phyloP scores from a whole-genome alignment of 1,284 basidiomycete species.

The Cryptococcus hybrid region DNA sequence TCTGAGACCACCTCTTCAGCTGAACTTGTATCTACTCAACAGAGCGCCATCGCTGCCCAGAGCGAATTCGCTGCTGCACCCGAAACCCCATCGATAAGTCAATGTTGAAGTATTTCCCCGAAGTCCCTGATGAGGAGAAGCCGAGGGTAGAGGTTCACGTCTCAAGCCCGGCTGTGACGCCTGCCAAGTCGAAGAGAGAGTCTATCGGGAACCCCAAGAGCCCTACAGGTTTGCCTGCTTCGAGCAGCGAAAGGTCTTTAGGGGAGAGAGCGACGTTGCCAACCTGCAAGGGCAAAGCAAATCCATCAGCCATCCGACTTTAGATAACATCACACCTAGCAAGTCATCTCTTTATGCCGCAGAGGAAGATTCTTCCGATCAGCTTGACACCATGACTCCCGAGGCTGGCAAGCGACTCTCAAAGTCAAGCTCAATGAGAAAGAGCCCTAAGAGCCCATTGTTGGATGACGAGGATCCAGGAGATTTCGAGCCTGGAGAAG shows the following conservation, averaged over 20 bases:
- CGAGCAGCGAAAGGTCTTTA: neutral
- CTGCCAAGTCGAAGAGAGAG: neutral
- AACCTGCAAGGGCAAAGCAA: constrained; percentile 13
- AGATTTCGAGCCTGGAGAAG: constrained; percentile 45
- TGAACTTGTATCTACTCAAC: too few relatives aligned
- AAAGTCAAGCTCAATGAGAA: constrained; percentile 19
- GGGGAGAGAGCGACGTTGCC: neutral
- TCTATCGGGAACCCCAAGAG: neutral
- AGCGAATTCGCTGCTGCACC: neutral
- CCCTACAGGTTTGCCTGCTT: neutral
- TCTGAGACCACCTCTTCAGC: neutral
- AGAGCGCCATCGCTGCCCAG: neutral
- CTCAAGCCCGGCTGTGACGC: constrained; percentile 24
- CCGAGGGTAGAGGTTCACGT: constrained; percentile 44
- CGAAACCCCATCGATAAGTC: constrained; percentile 28
- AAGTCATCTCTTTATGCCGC: neutral
- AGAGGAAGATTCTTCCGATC: neutral
- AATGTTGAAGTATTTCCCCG: constrained; percentile 35
- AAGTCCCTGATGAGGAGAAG: constrained; percentile 43
- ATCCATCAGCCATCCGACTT: neutral
- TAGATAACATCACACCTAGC: neutral
- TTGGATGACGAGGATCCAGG: constrained; percentile 48
- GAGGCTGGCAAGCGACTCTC: constrained; percentile 5
- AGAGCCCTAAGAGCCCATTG: constrained; percentile 35
- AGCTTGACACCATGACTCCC: constrained; percentile 13